phyloP scores from a whole-genome alignment of 164 flowering plant species.

The Magnolia sinica region DNA sequence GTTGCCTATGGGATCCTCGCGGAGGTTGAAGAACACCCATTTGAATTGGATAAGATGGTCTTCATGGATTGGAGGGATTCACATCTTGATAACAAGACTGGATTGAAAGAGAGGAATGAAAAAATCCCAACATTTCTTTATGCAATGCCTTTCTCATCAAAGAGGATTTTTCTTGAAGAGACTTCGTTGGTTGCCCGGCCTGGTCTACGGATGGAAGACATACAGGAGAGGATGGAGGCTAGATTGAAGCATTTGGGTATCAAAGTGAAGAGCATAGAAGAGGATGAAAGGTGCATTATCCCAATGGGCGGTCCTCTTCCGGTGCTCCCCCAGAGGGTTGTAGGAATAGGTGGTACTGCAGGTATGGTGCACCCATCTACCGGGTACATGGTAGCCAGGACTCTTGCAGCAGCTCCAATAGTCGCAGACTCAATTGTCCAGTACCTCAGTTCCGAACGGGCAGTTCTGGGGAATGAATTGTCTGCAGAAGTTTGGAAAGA shows the following conservation, averaged over 20 bases:
- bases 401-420: conserved; percentile 85
- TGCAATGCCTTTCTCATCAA: conserved; percentile 92
- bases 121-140: conserved; percentile 83
- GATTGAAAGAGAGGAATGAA: conserved; percentile 55
- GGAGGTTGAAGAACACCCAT: conserved; percentile 88
- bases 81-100: conserved; percentile 44
- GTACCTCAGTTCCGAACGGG: conserved; percentile 45
- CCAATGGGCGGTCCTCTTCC: conserved; percentile 99
- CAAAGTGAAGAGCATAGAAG: conserved; percentile 76
- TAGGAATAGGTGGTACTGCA: conserved; percentile 94
- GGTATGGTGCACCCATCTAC: conserved; percentile 99
- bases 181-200: conserved; percentile 94
- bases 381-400: conserved; percentile 94
- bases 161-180: conserved; percentile 82
- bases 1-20: conserved; percentile 93
- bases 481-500: conserved; percentile 81
- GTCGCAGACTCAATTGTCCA: conserved; percentile 68
- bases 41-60: conserved; percentile 86
- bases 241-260: conserved; percentile 83
- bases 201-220: conserved; percentile 66
- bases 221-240: conserved; percentile 87
- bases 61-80: conserved; percentile 98
- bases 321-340: conserved; percentile 80
- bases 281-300: conserved; percentile 84
- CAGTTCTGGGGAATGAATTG: conserved; percentile 44